Conservation (phyloP, 306 rosid genomes). For the Lupinus albus region DNA sequence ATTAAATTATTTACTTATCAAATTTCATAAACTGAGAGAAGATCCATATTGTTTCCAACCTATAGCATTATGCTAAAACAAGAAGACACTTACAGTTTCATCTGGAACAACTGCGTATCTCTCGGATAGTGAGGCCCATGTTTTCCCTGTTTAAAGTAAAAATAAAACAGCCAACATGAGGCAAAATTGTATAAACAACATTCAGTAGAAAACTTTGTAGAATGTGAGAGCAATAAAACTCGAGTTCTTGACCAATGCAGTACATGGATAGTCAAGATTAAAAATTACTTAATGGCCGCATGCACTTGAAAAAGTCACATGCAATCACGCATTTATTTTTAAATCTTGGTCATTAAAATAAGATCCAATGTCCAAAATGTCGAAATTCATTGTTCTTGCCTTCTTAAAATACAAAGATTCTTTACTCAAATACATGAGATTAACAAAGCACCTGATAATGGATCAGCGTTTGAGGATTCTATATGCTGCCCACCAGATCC, state of each 20-base stretch:
- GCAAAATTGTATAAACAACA: slow-evolving; percentile 10
- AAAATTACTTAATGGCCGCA: too few species aligned
- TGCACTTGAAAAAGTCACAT: too few species aligned
- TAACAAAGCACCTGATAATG: slow-evolving; percentile 64
- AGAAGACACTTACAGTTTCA: slow-evolving; percentile 69
- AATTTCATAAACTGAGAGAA: slow-evolving; percentile 20
- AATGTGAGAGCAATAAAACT: too few species aligned
- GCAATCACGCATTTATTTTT: too few species aligned
- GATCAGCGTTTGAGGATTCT: slow-evolving; percentile 67
- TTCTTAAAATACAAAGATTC: too few species aligned
- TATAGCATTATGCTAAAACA: not conserved
- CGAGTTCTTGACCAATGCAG: too few species aligned
- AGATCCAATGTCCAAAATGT: too few species aligned
- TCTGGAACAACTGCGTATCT: slow-evolving; percentile 97
- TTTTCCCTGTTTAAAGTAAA: slow-evolving; percentile 55
- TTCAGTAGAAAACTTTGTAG: too few species aligned
- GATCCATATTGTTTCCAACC: not conserved
- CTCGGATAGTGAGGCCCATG: slow-evolving; percentile 66
- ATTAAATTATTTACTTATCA: slow-evolving; percentile 14
- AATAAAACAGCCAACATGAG: slow-evolving; percentile 20
- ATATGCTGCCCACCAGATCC: slow-evolving; percentile 78
- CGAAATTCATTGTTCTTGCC: too few species aligned
- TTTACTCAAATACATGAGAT: too few species aligned
- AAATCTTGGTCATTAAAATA: too few species aligned
- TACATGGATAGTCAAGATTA: too few species aligned